Evolutionary conservation across 129 eudicot genomes (phyloP), one percentile per base, ranked within the genome.

Genomic region (Deinandra increscens): DNA sequence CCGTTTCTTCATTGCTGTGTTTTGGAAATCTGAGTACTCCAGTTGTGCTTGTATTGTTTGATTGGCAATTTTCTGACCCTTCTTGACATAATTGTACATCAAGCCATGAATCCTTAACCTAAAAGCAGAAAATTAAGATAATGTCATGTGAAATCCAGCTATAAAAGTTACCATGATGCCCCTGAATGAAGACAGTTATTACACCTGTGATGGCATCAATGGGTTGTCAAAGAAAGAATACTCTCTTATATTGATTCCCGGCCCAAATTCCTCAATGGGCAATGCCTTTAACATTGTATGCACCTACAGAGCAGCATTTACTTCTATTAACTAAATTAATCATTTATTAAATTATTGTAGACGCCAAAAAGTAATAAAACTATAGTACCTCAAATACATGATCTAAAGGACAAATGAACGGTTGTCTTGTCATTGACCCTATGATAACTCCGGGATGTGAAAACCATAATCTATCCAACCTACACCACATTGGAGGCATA

Each of bases 71-170:
- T 67, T 70, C 75, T 9, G 95, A 84, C n/a, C 96, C 97, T 60
- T 78, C 85, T 76, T 85, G 90, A 81, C 99, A 93, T 73, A 93
- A 84, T 58, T 89, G 90, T 64, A 93, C 99, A 83, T 93, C 81
- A 15, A 93, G 97, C 97, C 99, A 89, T 20, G 99, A 93, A 76
- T 93, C 97, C 84, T 93, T 93, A 60, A 93, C 97, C 98, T 93
- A 67, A 62, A 79, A 78, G 9, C 42, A 58, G 18, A 38, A n/a
- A 46, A 71, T 6, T 12, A 72, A 39, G 54, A 74, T 26, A 29
- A 17, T 7, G 41, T 61, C 60, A 36, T 22, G 53, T 76, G 45
- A 48, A 53, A 63, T 11, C 68, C 61, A 64, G 56, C 60, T 44
- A 18, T 36, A 63, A 22, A 71, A 48, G 19, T 39, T 39, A 71